These are phyloP conservation scores for Gamsiella multidivaricata DNA, from an alignment of 192 early-diverging fungal species.

Conservation along the genomic window DNA sequence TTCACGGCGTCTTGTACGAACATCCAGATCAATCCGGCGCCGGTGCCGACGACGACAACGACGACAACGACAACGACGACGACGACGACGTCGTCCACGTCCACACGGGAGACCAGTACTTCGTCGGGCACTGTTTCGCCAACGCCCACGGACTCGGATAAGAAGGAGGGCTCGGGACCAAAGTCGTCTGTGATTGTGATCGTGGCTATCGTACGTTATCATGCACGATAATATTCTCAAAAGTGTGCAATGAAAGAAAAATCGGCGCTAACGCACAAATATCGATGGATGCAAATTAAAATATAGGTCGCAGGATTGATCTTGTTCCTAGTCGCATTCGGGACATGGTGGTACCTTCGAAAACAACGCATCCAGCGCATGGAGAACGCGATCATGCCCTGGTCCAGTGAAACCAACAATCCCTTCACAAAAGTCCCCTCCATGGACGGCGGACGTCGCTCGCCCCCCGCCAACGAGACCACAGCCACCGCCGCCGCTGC, in stretches of 20 bases:
- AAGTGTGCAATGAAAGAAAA: too few species aligned
- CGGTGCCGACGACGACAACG: slow-evolving; percentile 4
- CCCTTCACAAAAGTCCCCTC: slow-evolving; percentile 37
- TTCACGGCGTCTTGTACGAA: neutral
- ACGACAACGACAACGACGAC: neutral
- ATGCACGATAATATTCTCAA: too few species aligned
- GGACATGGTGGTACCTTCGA: slow-evolving; percentile 20
- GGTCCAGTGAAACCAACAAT: slow-evolving; percentile 24
- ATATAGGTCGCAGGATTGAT: slow-evolving; percentile 21
- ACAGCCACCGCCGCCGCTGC: neutral
- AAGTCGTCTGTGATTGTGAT: slow-evolving; percentile 14
- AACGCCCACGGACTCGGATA: neutral
- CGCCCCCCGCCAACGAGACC: neutral
- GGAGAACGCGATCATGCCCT: slow-evolving; percentile 43
- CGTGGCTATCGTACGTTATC: slow-evolving; percentile 27
- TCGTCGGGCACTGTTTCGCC: neutral
- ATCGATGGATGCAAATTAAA: too few species aligned
- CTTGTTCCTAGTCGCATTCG: slow-evolving; percentile 10
- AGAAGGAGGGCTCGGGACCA: neutral
- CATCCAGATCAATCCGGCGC: slow-evolving; percentile 20
- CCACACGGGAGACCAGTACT: neutral
- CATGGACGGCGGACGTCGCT: slow-evolving; percentile 23
- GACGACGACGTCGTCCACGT: neutral
- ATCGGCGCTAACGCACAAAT: too few species aligned
- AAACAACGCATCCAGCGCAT: slow-evolving; percentile 23